Conservation (phyloP, 495 filamentous ascomycete genomes). For the Hypoxylon fuscum region DNA sequence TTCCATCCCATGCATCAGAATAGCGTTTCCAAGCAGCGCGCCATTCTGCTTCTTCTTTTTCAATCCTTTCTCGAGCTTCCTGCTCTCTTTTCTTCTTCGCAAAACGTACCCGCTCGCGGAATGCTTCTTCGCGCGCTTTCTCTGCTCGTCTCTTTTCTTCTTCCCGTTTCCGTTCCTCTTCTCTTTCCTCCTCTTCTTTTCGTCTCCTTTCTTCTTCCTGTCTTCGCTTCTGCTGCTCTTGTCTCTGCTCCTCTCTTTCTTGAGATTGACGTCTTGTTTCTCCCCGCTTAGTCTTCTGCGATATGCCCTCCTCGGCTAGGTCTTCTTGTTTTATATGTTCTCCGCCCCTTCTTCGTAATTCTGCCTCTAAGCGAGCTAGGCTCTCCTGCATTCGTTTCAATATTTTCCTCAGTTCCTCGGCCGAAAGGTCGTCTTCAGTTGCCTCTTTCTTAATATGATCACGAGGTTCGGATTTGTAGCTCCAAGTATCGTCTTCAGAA, state of each 20-base stretch:
- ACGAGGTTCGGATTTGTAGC: not conserved
- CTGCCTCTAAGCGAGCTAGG: not conserved
- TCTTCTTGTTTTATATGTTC: not conserved
- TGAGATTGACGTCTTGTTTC: not conserved
- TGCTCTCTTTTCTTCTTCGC: constrained; percentile 3
- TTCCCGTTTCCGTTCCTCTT: not conserved
- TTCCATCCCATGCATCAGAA: constrained; percentile 6
- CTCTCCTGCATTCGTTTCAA: constrained; percentile 1
- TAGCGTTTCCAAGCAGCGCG: constrained; percentile 10
- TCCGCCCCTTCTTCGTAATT: not conserved
- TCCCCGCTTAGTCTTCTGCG: not conserved
- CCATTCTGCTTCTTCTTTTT: constrained; percentile 22
- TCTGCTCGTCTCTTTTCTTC: constrained; percentile 3
- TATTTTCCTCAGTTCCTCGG: not conserved
- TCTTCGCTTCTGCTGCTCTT: not conserved
- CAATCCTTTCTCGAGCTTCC: constrained; percentile 13
- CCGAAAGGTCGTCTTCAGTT: not conserved
- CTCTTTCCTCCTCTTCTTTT: not conserved
- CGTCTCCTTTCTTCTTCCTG: not conserved
- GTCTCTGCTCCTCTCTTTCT: not conserved
- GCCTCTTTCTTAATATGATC: not conserved
- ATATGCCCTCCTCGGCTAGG: not conserved
- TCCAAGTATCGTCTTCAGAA: not conserved
- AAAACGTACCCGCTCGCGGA: constrained; percentile 15
- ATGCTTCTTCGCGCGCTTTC: constrained; percentile 14